Base-by-base conservation (phyloP, 73 alveolate species). In the Symbiodinium natans region DNA sequence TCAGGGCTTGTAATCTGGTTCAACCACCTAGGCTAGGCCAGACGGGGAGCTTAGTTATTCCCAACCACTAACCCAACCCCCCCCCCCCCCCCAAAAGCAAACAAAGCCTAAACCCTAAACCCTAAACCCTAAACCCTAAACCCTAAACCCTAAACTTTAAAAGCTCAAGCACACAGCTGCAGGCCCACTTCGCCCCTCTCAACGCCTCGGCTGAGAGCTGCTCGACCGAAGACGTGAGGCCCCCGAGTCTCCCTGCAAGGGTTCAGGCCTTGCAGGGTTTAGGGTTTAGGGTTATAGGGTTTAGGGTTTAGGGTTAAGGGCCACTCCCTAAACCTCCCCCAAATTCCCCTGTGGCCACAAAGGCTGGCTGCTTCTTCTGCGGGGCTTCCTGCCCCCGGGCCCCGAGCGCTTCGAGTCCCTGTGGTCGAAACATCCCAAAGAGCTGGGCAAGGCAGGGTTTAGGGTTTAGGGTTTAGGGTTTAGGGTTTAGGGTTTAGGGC, bases 301-400 rank as follows among this genome's bases (percentile, higher is more conserved):
- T n/a, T n/a, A n/a, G n/a, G n/a, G n/a, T n/a, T n/a, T n/a, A n/a
- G n/a, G 11, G 11, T 8, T 43, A 11, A 43, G 19, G 19, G 19
- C 1, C 10, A 2, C 63, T 23, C 63, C 13, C 13, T 48, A 23
- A 13, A 48, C 27, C 10, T 1, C 63, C 63, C 63, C 19, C 10
- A 17, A 48, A 48, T 0, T 13, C 1, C 63, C 13, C 63, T 5
- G 1, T 13, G 23, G 40, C 82, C 33, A 17, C 82, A 25, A 68
- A 87, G 94, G 94, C 68, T 87, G 94, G 94, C n/a, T 87, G 94
- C 94, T 87, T 36, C 68, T 87, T 43, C 54, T 87, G 56, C 84
- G 85, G 11, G 40, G 68, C 43, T 87, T 48, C 71, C 54, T 59
- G 56, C 94, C 94, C 33, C 9, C 43, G 68, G 25, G 85, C 21